These are phyloP conservation scores for Nakataea oryzae DNA, from an alignment of 2,329 filamentous ascomycete species.

Conservation along the genomic window DNA sequence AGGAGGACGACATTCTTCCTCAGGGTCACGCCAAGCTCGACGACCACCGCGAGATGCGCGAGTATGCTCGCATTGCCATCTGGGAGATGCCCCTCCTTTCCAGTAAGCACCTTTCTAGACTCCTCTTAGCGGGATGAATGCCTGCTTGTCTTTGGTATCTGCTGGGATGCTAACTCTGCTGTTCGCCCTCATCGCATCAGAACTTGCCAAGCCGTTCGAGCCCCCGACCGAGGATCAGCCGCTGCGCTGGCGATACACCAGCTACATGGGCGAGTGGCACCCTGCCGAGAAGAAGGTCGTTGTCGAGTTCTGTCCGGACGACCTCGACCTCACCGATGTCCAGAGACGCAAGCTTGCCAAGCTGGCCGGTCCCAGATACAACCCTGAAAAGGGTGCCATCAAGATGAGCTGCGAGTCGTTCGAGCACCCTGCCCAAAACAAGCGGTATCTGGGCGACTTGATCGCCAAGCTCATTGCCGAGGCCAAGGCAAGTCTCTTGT, in stretches of 20 bases:
- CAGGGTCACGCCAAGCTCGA: constrained; percentile 82
- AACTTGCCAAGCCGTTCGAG: constrained; percentile 72
- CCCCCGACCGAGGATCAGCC: constrained; percentile 58
- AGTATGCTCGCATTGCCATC: constrained; percentile 76
- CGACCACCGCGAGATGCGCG: constrained; percentile 75
- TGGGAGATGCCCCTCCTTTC: constrained; percentile 94
- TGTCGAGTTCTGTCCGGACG: constrained; percentile 70
- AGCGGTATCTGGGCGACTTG: constrained; percentile 79
- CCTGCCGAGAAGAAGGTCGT: constrained; percentile 91
- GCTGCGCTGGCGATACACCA: constrained; percentile 92
- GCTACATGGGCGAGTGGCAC: constrained; percentile 89
- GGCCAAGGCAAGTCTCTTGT: constrained; percentile 47
- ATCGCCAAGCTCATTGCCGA: constrained; percentile 63
- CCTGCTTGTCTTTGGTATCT: not conserved
- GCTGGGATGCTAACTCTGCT: constrained; percentile 7
- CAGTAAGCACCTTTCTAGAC: constrained; percentile 43
- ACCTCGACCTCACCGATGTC: constrained; percentile 56
- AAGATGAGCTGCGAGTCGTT: constrained; percentile 89
- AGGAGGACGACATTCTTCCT: constrained; percentile 75
- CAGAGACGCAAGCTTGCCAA: constrained; percentile 80
- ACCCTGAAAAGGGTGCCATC: constrained; percentile 69
- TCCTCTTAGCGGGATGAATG: not conserved
- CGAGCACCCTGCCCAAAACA: constrained; percentile 88
- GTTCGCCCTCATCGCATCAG: constrained; percentile 32
- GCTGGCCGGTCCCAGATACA: constrained; percentile 75